Base-by-base conservation (phyloP, 139 green algal genomes). In the Nannochloris sp. region DNA sequence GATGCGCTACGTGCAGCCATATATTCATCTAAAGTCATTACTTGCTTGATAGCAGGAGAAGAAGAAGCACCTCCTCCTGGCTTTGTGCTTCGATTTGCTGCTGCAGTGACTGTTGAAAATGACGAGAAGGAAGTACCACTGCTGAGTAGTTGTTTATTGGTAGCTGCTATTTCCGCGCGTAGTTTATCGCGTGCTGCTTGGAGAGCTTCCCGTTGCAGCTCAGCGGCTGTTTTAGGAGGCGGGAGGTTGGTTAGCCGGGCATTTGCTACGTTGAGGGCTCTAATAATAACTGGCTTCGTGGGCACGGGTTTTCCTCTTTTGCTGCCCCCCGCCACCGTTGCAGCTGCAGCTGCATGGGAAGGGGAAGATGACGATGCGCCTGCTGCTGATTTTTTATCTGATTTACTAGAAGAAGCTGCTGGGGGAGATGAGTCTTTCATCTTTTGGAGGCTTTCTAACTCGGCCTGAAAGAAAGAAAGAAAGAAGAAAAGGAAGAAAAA, bases 231-330 rank as follows among this genome's bases (percentile, higher is more conserved):
- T 61, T 73, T 73, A 54, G 45, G 45, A 4, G 67, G 35, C 0
- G 44, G 14, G 10, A 57, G 14, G 25, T 6, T 74, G 33, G 51
- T 62, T 12, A 73, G 24, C 4, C 36, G 9, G 0, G 44, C 47
- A 51, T 72, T 72, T 48, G 42, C 60, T n/a, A 73, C 67, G 33
- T 72, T 73, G 60, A 63, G 35, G 34, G 4, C 2, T 34, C 60
- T 67, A 37, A 65, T 48, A n/a, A n/a, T n/a, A n/a, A 56, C 39
- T 4, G 68, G 54, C 30, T 57, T 73, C 53, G 60, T 53, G 33
- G 47, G 34, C 14, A 37, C 33, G 44, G 25, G 19, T 38, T 51
- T 5, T 59, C 57, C n/a, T 54, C 46, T 48, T 54, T 65, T 67
- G 66, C 61, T 61, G 64, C 59, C 32, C n/a, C n/a, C n/a, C n/a